Percentiles rank a stretch among this genome's conserved stretches.
Evolutionary conservation across 2,329 filamentous ascomycete species (phyloP).

Genomic region (Salinomyces thailandicus): DNA sequence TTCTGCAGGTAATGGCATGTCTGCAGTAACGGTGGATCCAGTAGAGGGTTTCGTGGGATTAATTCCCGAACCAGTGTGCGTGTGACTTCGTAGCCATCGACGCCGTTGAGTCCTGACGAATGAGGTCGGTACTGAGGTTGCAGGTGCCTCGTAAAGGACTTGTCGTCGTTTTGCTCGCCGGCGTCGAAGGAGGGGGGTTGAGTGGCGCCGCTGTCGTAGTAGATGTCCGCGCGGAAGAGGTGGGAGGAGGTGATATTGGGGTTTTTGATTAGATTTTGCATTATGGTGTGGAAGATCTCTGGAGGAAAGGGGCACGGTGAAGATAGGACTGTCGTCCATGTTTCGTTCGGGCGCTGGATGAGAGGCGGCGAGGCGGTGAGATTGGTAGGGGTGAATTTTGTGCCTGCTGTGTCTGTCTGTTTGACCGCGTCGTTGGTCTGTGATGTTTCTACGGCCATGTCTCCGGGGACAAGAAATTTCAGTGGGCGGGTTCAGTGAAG

Average conservation of each 20-base stretch:
- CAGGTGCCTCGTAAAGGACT: constrained; percentile 32
- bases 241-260: constrained; percentile 70
- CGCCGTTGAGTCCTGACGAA: background rate
- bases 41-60: constrained; percentile 68
- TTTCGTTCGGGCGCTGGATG: constrained; percentile 10
- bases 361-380: background rate
- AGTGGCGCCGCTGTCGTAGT: constrained; percentile 40
- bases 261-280: constrained; percentile 65
- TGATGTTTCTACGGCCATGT: no score
- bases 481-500: no score
- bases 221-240: constrained; percentile 68
- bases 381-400: background rate
- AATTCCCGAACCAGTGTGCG: constrained; percentile 64
- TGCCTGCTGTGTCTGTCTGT: no score
- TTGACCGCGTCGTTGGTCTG: no score
- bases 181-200: background rate
- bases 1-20: constrained; percentile 59
- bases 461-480: no score
- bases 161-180: background rate
- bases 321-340: constrained; percentile 21
- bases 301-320: constrained; percentile 50
- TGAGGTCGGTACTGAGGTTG: constrained; percentile 30
- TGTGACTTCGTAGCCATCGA: constrained; percentile 34
- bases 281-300: constrained; percentile 53
- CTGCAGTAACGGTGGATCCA: constrained; percentile 68